Conservation (phyloP, 345 rosid genomes). For the Hibiscus trionum region DNA sequence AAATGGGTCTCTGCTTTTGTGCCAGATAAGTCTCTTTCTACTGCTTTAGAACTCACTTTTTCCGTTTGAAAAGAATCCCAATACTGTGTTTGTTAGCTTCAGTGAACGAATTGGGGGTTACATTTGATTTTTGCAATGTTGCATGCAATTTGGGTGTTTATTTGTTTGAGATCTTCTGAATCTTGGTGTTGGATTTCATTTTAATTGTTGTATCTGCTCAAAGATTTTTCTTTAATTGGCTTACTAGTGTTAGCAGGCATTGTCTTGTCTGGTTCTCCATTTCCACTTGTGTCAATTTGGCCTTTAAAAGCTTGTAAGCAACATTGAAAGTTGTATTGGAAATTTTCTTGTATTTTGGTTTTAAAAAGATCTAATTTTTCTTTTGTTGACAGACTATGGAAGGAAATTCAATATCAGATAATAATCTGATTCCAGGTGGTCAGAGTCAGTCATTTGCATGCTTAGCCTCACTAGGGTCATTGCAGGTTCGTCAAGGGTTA, state of each 20-base stretch:
- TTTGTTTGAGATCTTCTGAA: background rate
- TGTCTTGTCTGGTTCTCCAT: background rate
- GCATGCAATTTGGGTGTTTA: constrained; percentile 1
- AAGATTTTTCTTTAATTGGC: background rate
- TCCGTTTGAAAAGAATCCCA: background rate
- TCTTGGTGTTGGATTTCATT: background rate
- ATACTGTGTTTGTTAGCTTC: background rate
- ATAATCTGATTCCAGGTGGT: background rate
- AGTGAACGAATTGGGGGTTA: background rate
- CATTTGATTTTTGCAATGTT: background rate
- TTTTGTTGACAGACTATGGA: constrained; percentile 1
- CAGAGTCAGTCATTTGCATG: background rate
- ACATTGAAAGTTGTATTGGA: background rate
- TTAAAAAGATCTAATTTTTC: background rate
- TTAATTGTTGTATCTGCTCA: background rate
- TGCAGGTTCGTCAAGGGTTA: constrained; percentile 8
- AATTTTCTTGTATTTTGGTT: no score
- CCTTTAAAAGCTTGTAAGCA: background rate
- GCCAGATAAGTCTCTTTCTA: constrained; percentile 8
- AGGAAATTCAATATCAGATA: background rate
- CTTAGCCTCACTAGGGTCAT: background rate
- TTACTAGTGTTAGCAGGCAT: background rate
- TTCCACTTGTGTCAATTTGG: background rate
- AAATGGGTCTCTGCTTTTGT: constrained; percentile 1
- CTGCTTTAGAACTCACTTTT: background rate